These are phyloP conservation scores for Lentinula aciculospora DNA, from an alignment of 768 basidiomycete species.

Conservation along the genomic window DNA sequence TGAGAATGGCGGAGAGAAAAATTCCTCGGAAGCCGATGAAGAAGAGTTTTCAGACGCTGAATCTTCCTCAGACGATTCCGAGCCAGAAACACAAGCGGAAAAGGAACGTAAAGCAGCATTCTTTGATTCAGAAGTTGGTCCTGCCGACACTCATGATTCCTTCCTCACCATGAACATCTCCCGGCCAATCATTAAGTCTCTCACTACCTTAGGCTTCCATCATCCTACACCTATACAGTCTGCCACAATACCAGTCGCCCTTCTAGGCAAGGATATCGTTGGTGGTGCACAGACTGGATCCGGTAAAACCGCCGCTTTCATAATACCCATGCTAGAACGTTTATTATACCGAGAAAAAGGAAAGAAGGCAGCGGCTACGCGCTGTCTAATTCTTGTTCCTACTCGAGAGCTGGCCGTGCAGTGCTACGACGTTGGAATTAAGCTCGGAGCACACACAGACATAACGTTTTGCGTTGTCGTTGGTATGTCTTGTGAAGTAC, in stretches of 20 bases:
- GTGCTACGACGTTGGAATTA: slow-evolving; percentile 87
- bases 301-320: slow-evolving; percentile 97
- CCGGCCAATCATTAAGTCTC: slow-evolving; percentile 85
- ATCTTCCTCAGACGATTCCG: slow-evolving; percentile 30
- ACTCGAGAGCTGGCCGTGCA: slow-evolving; percentile 96
- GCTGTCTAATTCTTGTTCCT: slow-evolving; percentile 90
- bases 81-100: slow-evolving; percentile 61
- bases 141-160: slow-evolving; percentile 57
- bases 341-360: slow-evolving; percentile 88
- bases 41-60: slow-evolving; percentile 6
- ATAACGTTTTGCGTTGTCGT: slow-evolving; percentile 88
- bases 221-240: slow-evolving; percentile 96
- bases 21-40: slow-evolving; percentile 8
- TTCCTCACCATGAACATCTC: slow-evolving; percentile 95
- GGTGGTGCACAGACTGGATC: slow-evolving; percentile 96
- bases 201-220: slow-evolving; percentile 75
- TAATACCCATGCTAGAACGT: slow-evolving; percentile 90
- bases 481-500: slow-evolving; percentile 45
- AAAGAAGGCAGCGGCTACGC: slow-evolving; percentile 76
- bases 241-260: slow-evolving; percentile 87
- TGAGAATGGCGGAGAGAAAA: slow-evolving; percentile 18
- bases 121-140: slow-evolving; percentile 60
- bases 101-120: slow-evolving; percentile 84
- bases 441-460: slow-evolving; percentile 83
- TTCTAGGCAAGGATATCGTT: slow-evolving; percentile 93